phyloP scores from a whole-genome alignment of 192 early-diverging fungal genomes.

The Dimargaris xerosporica region DNA sequence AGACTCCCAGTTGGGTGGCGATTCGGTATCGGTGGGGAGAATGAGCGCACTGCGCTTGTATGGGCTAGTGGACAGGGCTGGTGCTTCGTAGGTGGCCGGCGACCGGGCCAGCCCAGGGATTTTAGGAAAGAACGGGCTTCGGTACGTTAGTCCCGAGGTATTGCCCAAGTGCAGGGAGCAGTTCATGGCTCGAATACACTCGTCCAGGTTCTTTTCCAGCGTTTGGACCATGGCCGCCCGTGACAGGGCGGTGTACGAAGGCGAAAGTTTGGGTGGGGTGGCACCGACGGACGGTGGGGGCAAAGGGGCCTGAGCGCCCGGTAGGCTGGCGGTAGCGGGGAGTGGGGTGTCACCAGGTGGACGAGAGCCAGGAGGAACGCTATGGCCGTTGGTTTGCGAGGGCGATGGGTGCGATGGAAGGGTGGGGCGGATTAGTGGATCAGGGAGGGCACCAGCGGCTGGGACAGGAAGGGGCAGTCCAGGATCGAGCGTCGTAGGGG shows the following conservation, averaged over 20 bases:
- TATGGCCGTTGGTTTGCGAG: too few species aligned
- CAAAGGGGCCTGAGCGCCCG: background rate
- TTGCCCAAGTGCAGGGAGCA: constrained; percentile 6
- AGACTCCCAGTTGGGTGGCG: background rate
- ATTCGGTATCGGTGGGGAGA: background rate
- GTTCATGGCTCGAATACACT: background rate
- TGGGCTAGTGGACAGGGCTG: too few species aligned
- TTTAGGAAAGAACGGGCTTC: constrained; percentile 12
- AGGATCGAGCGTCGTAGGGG: too few species aligned
- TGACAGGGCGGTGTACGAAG: background rate
- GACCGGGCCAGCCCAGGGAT: background rate
- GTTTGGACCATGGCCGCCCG: constrained; percentile 7
- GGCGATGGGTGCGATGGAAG: too few species aligned
- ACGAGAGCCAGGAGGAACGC: too few species aligned
- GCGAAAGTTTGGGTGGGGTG: background rate
- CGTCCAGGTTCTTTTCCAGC: constrained; percentile 8
- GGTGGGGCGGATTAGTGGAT: too few species aligned
- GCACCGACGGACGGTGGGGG: background rate
- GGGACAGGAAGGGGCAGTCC: too few species aligned
- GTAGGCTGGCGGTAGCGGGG: background rate
- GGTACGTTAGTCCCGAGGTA: constrained; percentile 12
- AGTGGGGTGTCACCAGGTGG: too few species aligned
- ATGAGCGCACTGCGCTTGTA: background rate
- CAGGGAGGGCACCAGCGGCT: too few species aligned
- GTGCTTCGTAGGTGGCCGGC: too few species aligned